Percentiles rank a stretch among this genome's conserved stretches.
These are phyloP conservation scores for Chaetomium olivaceum DNA, from an alignment of 2,329 filamentous ascomycete genomes.

Conservation along the genomic window DNA sequence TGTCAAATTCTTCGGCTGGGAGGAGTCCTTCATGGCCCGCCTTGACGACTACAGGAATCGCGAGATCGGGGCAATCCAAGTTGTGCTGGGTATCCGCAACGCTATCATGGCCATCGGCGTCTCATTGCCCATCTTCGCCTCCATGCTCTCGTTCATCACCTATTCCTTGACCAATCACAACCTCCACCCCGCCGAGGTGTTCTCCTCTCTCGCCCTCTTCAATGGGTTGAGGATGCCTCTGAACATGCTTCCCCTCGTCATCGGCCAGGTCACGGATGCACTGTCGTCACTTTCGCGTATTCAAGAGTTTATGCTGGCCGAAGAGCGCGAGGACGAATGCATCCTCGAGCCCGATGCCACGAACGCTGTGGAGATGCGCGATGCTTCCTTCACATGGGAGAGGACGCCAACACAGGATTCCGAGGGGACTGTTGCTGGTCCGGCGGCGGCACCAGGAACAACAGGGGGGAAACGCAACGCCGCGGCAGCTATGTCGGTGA, in stretches of 20 bases:
- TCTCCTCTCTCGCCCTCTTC: constrained; percentile 92
- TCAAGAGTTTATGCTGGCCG: constrained; percentile 81
- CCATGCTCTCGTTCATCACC: constrained; percentile 92
- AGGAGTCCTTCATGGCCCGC: constrained; percentile 78
- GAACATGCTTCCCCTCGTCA: constrained; percentile 82
- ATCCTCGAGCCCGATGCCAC: constrained; percentile 56
- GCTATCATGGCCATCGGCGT: constrained; percentile 81
- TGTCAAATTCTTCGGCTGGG: constrained; percentile 97
- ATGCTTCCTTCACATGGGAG: constrained; percentile 89
- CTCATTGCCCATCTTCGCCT: constrained; percentile 88
- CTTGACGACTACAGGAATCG: constrained; percentile 70
- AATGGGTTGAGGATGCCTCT: constrained; percentile 88
- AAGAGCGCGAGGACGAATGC: constrained; percentile 77
- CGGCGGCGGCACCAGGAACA: constrained; percentile 34
- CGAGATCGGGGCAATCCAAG: constrained; percentile 83
- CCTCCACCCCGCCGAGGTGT: constrained; percentile 75
- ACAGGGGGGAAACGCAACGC: constrained; percentile 38
- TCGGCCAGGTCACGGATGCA: constrained; percentile 87
- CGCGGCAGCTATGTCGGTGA: constrained; percentile 48
- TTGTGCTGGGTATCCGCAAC: constrained; percentile 79
- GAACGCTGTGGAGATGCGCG: constrained; percentile 68
- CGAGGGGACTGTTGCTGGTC: constrained; percentile 46
- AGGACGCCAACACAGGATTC: constrained; percentile 57
- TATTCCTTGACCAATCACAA: constrained; percentile 66
- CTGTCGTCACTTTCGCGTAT: constrained; percentile 83